Evolutionary conservation across 495 filamentous ascomycete genomes (phyloP).

Genomic region (Penicillium pulvis): DNA sequence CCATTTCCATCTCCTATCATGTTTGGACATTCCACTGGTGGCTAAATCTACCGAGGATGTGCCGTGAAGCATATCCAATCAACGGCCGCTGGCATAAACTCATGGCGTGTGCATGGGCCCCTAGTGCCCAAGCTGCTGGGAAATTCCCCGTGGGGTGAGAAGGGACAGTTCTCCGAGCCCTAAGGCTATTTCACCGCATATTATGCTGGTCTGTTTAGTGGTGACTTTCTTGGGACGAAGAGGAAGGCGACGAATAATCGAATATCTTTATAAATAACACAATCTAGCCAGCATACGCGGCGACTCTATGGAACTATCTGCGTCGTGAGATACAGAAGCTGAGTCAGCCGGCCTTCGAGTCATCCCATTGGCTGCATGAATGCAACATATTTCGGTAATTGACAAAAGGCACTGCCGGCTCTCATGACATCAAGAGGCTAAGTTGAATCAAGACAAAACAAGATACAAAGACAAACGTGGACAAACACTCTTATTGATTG

Average conservation of each 20-base stretch:
- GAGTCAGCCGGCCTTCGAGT: neutral
- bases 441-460: neutral
- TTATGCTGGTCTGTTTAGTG: neutral
- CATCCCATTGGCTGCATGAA: neutral
- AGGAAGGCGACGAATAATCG: neutral
- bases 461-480: neutral
- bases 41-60: constrained; percentile 17
- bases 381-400: neutral
- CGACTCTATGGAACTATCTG: neutral
- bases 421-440: neutral
- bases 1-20: neutral
- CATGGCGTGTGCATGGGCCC: neutral
- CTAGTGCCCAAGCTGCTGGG: neutral
- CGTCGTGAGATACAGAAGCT: neutral
- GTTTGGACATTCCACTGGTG: neutral
- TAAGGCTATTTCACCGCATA: neutral
- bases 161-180: neutral
- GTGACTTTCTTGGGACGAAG: neutral
- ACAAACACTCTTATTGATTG: neutral
- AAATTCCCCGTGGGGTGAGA: neutral
- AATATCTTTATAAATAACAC: neutral
- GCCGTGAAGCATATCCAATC: constrained; percentile 7
- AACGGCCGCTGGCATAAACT: neutral
- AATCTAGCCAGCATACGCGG: neutral
- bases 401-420: neutral